phyloP scores from a whole-genome alignment of 1,284 basidiomycete genomes.

The Cutaneotrichosporon arboriforme region DNA sequence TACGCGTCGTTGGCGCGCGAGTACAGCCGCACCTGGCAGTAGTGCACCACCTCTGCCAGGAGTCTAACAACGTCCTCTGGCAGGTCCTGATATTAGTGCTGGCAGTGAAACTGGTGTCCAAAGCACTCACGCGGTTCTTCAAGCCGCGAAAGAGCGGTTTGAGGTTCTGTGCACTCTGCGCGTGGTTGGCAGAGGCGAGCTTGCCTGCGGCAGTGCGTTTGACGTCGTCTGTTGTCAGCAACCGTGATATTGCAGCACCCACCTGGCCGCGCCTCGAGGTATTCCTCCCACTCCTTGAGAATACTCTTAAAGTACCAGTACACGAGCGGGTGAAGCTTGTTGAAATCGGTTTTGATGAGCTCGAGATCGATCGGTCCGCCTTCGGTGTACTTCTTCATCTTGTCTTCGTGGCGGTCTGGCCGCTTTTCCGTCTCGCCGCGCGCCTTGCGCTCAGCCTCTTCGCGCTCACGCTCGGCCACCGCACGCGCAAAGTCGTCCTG shows the following conservation, averaged over 20 bases:
- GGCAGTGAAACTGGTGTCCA: background rate
- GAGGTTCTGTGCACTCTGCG: conserved; percentile 91
- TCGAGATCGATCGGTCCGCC: conserved; percentile 55
- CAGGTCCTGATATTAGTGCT: conserved; percentile 56
- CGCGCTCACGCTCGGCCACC: conserved; percentile 63
- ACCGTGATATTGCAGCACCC: conserved; percentile 16
- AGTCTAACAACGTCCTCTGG: conserved; percentile 78
- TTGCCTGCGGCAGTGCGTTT: conserved; percentile 87
- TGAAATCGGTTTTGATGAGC: conserved; percentile 85
- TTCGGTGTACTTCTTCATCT: conserved; percentile 6
- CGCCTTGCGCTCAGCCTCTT: conserved; percentile 59
- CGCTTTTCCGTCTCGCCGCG: conserved; percentile 11
- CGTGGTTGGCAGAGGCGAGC: conserved; percentile 87
- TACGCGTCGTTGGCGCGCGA: conserved; percentile 95
- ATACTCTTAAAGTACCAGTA: conserved; percentile 91
- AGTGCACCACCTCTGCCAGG: conserved; percentile 90
- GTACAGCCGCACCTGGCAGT: conserved; percentile 93
- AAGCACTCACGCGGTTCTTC: conserved; percentile 65
- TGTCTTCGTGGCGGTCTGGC: conserved; percentile 1
- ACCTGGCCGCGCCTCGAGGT: conserved; percentile 87
- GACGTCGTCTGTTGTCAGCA: conserved; percentile 50
- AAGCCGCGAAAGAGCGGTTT: conserved; percentile 93
- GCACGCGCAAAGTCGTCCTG: conserved; percentile 93
- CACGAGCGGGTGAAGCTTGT: conserved; percentile 93
- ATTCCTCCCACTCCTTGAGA: conserved; percentile 92